Evolutionary conservation across 2,329 filamentous ascomycete species (phyloP).

Genomic region (Cercospora nicotianae): DNA sequence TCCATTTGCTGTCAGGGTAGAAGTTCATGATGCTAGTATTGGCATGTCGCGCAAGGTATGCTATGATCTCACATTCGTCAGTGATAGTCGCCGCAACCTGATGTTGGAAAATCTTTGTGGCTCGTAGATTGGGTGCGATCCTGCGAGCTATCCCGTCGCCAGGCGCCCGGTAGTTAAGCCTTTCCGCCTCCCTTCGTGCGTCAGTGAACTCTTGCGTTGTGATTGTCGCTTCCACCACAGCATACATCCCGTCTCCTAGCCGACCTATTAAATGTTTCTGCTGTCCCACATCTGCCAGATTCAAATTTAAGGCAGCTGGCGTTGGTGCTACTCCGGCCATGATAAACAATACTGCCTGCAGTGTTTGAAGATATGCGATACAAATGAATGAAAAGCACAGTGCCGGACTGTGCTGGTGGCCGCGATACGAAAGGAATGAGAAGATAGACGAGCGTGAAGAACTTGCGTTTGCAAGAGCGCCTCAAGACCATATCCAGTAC

Average conservation of each 20-base stretch:
- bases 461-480: neutral
- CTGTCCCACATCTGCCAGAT: neutral
- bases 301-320: no score
- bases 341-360: neutral
- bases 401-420: neutral
- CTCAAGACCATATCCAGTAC: neutral
- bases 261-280: neutral
- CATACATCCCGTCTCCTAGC: neutral
- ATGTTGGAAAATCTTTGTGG: neutral
- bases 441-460: neutral
- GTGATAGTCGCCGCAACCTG: neutral
- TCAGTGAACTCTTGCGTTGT: neutral
- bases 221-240: neutral
- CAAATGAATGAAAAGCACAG: neutral
- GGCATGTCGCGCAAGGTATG: neutral
- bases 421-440: neutral
- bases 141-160: neutral
- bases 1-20: neutral
- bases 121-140: neutral
- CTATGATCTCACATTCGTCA: neutral
- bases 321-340: neutral
- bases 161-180: no score
- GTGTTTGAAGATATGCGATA: neutral
- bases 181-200: no score
- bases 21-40: neutral